Percentiles rank a stretch among this genome's conserved stretches.
Evolutionary conservation across 2,329 filamentous ascomycete genomes (phyloP).

Genomic region (Aschersonia sp.): DNA sequence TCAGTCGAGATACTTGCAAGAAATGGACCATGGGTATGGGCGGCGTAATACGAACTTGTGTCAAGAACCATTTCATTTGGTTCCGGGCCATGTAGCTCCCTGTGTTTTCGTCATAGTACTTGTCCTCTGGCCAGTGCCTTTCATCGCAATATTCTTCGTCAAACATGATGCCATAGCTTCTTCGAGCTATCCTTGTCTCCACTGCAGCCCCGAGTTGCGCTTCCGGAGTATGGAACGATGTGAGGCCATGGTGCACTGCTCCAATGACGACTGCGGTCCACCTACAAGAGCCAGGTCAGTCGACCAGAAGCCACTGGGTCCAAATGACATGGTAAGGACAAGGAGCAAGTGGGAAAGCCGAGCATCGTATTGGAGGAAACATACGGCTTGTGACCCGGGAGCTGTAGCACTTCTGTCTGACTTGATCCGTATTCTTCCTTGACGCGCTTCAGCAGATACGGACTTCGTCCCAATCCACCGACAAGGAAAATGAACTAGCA

Average conservation of each 20-base stretch:
- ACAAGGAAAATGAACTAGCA: constrained; percentile 21
- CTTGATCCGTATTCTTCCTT: not conserved
- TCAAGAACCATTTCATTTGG: constrained; percentile 16
- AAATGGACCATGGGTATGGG: not conserved
- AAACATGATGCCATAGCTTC: constrained; percentile 11
- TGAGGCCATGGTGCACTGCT: constrained; percentile 14
- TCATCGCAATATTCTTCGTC: not conserved
- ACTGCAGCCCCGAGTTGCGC: constrained; percentile 6
- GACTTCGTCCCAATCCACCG: constrained; percentile 21
- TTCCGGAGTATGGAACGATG: not conserved
- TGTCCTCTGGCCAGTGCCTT: constrained; percentile 5
- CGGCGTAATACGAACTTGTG: not conserved
- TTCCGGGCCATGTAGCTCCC: not conserved
- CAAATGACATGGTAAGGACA: too few species aligned
- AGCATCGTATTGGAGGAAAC: constrained; percentile 4
- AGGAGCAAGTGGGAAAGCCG: too few species aligned
- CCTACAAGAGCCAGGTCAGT: constrained; percentile 6
- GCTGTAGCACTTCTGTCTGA: constrained; percentile 14
- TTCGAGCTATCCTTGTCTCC: constrained; percentile 10
- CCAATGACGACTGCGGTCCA: constrained; percentile 21
- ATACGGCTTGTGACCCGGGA: constrained; percentile 17
- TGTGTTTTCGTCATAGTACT: not conserved
- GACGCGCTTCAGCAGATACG: constrained; percentile 13
- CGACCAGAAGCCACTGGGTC: not conserved
- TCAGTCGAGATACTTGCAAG: too few species aligned